Conservation (phyloP, 2,329 filamentous ascomycete genomes). For the Aspergillus tamarii region DNA sequence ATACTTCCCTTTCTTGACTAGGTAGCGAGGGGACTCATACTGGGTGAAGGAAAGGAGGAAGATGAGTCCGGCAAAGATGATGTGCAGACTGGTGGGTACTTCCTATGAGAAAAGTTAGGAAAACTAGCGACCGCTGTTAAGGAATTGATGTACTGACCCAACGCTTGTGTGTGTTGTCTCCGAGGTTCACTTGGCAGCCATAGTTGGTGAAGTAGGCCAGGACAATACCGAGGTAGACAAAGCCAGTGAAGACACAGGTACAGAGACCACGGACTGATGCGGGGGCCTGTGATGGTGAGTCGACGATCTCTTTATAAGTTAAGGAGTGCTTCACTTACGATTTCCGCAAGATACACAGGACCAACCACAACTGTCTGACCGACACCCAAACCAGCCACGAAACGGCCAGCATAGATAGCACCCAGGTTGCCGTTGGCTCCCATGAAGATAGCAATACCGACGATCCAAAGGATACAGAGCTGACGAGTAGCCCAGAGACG, state of each 20-base stretch:
- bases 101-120: conserved; percentile 24
- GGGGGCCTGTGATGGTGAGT: conserved; percentile 48
- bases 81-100: conserved; percentile 73
- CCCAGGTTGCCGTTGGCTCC: conserved; percentile 40
- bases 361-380: conserved; percentile 51
- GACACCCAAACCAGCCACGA: conserved; percentile 48
- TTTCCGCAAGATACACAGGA: conserved; percentile 74
- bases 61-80: conserved; percentile 77
- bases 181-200: conserved; percentile 58
- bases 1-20: conserved; percentile 65
- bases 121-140: conserved; percentile 11
- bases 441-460: conserved; percentile 50
- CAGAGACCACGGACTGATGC: conserved; percentile 72
- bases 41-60: conserved; percentile 70
- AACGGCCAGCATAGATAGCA: conserved; percentile 48
- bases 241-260: conserved; percentile 70
- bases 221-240: conserved; percentile 78
- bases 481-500: conserved; percentile 44
- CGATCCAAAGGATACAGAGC: conserved; percentile 47
- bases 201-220: conserved; percentile 78
- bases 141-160: conserved; percentile 51
- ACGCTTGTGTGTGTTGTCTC: conserved; percentile 43
- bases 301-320: not conserved
- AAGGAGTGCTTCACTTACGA: conserved; percentile 39
- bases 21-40: conserved; percentile 70